Base-by-base conservation (phyloP, 306 rosid species). In the Prunus campanulata region DNA sequence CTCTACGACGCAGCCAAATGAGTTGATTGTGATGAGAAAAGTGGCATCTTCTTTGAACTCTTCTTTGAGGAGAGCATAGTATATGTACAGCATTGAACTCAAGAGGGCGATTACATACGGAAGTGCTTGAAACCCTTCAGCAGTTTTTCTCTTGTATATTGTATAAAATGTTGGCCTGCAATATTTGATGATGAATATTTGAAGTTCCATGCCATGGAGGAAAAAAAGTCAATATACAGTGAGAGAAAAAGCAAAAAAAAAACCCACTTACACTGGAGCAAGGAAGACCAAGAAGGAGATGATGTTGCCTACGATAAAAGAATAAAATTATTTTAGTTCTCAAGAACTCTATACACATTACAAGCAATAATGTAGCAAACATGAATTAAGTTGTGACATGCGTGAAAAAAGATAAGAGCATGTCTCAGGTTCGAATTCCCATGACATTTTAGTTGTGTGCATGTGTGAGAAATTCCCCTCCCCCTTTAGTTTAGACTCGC, bases 1-100 rank as follows among this genome's bases (percentile, higher is more conserved):
- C 69, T 96, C 99, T 11, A 92, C 86, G 35, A 96, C 79, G 70
- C 88, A 81, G 19, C 99, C 99, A 74, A 89, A 81, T 3, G 90
- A 86, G 90, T 96, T 96, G 81, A 96, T 89, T 75, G 99, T 91
- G 82, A 92, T 87, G 71, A 96, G 93, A 77, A 96, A 88, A 49
- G 85, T 84, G 20, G 90, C 74, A 16, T 88, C 91, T 27, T 64
- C 65, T 59, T 96, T 92, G 19, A 91, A 81, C 20, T 87, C 89
- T 32, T 71, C 62, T 60, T 96, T 96, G 19, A 91, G 86, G 57
- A 89, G 66, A 6, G 96, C 99, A 4, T 96, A 96, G 89, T 92
- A 96, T 57, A 96, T 87, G 96, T 93, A 91, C 60, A 92, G 86
- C 97, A 89, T 92, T 42, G 87, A 93, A 75, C 99, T 96, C 59